Evolutionary conservation across 208 protist species (phyloP).

Genomic region (Crithidia acanthocephali): DNA sequence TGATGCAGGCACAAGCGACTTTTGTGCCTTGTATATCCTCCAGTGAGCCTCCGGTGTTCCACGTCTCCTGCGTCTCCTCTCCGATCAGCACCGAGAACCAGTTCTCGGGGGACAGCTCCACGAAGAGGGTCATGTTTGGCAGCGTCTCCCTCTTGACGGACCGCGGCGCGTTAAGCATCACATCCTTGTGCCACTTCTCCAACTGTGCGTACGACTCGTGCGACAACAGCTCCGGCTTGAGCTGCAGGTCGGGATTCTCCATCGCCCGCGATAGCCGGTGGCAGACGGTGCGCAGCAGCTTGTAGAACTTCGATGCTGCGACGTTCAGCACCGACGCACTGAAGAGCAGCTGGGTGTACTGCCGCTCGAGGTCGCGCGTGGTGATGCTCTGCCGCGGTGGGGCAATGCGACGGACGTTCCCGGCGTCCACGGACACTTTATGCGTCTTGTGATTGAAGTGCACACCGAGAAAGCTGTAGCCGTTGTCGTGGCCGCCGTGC

Average conservation of each 20-base stretch:
- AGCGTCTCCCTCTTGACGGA: neutral
- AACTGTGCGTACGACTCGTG: slow-evolving; percentile 6
- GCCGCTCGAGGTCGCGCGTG: slow-evolving; percentile 26
- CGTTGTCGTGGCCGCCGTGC: neutral
- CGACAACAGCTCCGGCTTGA: neutral
- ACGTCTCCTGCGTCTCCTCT: slow-evolving; percentile 30
- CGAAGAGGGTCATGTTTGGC: slow-evolving; percentile 16
- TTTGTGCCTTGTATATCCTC: slow-evolving; percentile 17
- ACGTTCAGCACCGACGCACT: slow-evolving; percentile 5
- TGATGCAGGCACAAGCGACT: slow-evolving; percentile 1
- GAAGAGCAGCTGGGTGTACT: slow-evolving; percentile 30
- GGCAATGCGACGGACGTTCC: slow-evolving; percentile 7
- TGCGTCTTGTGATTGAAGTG: slow-evolving; percentile 19
- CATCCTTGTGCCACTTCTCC: slow-evolving; percentile 10
- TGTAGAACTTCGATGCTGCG: slow-evolving; percentile 13
- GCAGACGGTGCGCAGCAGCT: slow-evolving; percentile 7
- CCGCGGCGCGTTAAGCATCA: slow-evolving; percentile 16
- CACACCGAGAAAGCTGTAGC: slow-evolving; percentile 19
- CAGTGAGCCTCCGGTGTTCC: slow-evolving; percentile 14
- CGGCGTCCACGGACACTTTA: slow-evolving; percentile 6
- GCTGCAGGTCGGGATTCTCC: neutral
- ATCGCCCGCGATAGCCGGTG: neutral
- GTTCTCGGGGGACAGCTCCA: slow-evolving; percentile 5
- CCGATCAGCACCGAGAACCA: slow-evolving; percentile 19
- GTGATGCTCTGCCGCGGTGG: neutral